Evolutionary conservation across 768 basidiomycete species (phyloP).

Genomic region (Leccinum ochraceum): DNA sequence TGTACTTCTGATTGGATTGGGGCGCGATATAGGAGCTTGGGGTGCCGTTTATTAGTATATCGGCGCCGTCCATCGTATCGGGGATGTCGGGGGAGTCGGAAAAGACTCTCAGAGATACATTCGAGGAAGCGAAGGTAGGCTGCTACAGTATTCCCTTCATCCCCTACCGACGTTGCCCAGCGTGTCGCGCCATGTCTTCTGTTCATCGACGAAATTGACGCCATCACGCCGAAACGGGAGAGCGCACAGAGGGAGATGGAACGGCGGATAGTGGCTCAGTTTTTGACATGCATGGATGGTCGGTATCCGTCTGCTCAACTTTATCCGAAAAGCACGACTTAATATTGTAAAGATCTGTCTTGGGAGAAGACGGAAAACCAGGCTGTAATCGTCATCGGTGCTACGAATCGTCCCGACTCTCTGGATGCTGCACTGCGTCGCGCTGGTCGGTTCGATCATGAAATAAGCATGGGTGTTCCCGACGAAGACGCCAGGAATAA

Average conservation of each 20-base stretch:
- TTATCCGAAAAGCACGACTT: neutral
- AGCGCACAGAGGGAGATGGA: conserved; percentile 99
- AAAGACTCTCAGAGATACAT: conserved; percentile 93
- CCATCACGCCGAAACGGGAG: conserved; percentile 96
- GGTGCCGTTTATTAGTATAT: conserved; percentile 90
- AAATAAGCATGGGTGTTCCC: conserved; percentile 97
- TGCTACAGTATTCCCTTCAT: neutral
- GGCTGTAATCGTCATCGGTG: conserved; percentile 92
- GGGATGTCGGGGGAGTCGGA: conserved; percentile 99
- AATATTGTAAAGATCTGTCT: conserved; percentile 73
- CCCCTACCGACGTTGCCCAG: conserved; percentile 38
- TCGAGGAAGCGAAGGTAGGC: conserved; percentile 91
- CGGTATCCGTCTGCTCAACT: conserved; percentile 20
- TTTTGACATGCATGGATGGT: conserved; percentile 99
- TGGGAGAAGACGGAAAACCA: conserved; percentile 95
- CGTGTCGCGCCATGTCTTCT: conserved; percentile 88
- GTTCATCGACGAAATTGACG: conserved; percentile 98
- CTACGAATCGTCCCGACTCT: conserved; percentile 95
- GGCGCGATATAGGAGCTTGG: conserved; percentile 69
- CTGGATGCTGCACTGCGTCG: conserved; percentile 91
- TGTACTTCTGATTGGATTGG: neutral
- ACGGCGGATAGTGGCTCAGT: conserved; percentile 93
- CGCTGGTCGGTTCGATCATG: conserved; percentile 95
- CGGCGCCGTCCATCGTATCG: conserved; percentile 93
- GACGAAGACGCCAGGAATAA: conserved; percentile 88